Conservation (phyloP, 2,329 filamentous ascomycete species). For the Diplocarpon mali region DNA sequence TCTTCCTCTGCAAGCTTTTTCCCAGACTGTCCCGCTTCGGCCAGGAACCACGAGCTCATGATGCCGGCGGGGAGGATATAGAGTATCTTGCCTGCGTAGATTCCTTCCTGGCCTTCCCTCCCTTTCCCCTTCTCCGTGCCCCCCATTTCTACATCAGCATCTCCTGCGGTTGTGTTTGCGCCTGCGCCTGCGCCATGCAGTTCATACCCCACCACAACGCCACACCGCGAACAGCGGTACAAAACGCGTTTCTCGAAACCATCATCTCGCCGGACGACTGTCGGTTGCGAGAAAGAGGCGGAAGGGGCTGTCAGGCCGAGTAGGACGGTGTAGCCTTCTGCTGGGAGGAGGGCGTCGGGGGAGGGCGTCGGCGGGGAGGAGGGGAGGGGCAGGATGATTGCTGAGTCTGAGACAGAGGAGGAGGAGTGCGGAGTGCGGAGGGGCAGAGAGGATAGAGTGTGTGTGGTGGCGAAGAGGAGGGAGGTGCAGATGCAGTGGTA, state of each 20-base stretch:
- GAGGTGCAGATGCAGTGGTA: slow-evolving; percentile 57
- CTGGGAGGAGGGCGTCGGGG: slow-evolving; percentile 9
- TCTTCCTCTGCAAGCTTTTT: slow-evolving; percentile 26
- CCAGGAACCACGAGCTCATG: slow-evolving; percentile 45
- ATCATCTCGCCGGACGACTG: slow-evolving; percentile 38
- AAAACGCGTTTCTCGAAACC: slow-evolving; percentile 57
- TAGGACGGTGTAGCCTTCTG: slow-evolving; percentile 35
- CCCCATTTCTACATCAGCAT: slow-evolving; percentile 16
- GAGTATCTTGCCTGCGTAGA: slow-evolving; percentile 33
- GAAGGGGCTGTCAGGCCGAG: slow-evolving; percentile 29
- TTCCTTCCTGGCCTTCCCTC: slow-evolving; percentile 21
- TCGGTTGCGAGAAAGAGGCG: too few species aligned
- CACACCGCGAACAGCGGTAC: slow-evolving; percentile 49
- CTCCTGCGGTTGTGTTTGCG: background rate
- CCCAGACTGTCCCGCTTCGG: slow-evolving; percentile 19
- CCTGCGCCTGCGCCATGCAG: slow-evolving; percentile 25
- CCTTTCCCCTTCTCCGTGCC: slow-evolving; percentile 27
- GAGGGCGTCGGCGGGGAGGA: slow-evolving; percentile 5
- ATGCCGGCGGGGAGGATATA: slow-evolving; percentile 52
- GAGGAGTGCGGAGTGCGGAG: too few species aligned
- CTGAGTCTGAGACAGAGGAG: slow-evolving; percentile 35
- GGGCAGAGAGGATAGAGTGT: slow-evolving; percentile 40
- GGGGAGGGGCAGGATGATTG: slow-evolving; percentile 44
- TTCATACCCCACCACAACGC: slow-evolving; percentile 50
- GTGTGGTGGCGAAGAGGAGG: slow-evolving; percentile 49